A percentile compares a stretch with the other conserved stretches of the same genome.
phyloP scores from a whole-genome alignment of 176 grass and related monocot species.

The Phoenix roebelenii region DNA sequence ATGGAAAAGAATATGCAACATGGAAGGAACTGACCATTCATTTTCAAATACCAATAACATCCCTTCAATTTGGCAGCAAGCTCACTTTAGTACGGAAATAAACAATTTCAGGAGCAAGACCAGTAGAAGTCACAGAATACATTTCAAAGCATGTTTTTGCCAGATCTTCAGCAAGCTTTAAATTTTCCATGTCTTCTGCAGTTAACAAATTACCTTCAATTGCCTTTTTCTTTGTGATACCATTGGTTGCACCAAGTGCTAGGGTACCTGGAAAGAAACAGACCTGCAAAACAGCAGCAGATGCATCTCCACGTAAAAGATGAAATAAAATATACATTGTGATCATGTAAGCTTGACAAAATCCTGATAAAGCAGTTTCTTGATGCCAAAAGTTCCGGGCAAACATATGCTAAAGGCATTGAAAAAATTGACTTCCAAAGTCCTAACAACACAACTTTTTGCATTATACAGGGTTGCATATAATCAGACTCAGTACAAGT shows the following conservation, averaged over 20 bases:
- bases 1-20: background rate
- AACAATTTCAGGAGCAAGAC: conserved; percentile 88
- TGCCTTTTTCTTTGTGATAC: conserved; percentile 79
- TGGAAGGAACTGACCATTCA: too few relatives aligned
- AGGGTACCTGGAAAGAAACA: conserved; percentile 96
- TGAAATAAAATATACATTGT: conserved; percentile 7
- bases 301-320: background rate
- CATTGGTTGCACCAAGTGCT: conserved; percentile 88
- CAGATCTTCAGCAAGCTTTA: conserved; percentile 92
- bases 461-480: too few relatives aligned
- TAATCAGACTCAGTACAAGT: too few relatives aligned
- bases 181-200: conserved; percentile 72
- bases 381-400: too few relatives aligned
- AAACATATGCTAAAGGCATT: too few relatives aligned
- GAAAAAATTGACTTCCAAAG: too few relatives aligned
- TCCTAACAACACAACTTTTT: too few relatives aligned
- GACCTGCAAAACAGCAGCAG: conserved; percentile 34
- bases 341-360: too few relatives aligned
- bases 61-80: background rate
- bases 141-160: conserved; percentile 95
- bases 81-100: conserved; percentile 89
- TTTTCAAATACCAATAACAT: too few relatives aligned
- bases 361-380: too few relatives aligned
- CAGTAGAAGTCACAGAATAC: conserved; percentile 90
- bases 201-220: conserved; percentile 59